Evolutionary conservation across 257 asterid species (phyloP), one percentile per base, ranked within the genome.

Genomic region (Linaria vulgaris): DNA sequence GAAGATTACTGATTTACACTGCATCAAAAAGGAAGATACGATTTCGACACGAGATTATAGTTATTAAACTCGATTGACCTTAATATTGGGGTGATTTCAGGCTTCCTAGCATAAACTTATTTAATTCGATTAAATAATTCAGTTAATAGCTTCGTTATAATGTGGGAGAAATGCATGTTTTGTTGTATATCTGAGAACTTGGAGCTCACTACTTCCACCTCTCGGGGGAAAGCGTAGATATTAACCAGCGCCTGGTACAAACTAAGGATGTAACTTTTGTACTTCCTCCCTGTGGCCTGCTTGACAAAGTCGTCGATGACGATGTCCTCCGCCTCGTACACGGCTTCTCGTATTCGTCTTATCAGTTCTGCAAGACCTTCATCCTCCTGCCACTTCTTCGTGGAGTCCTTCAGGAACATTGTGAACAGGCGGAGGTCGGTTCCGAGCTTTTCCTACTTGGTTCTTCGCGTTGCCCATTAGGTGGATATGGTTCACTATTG

Each of bases 261-360:
- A 58, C 48, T 64, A 47, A 4, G 12, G 43, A 75, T 21, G 70
- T 61, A 68, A 25, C 20, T 72, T 20, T n/a, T 51, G 12, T 80
- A 71, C 51, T 23, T 65, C 39, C 34, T 60, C 25, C 55, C 63
- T 1, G 63, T 46, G 21, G 72, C 74, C 62, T 67, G 63, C 1
- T 46, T 67, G 12, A 73, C 74, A 59, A 62, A 63, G 4, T 66
- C 69, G 20, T 76, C 77, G 38, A 76, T 68, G 9, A 76, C 63
- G 9, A 27, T 46, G 62, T 74, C 76, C 2, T 78, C 77, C 0
- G 75, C 83, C n/a, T 78, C 73, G 54, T 72, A 64, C 15, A 74
- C 79, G 48, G 69, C 61, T 57, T 44, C 52, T 59, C 52, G 58
- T 8, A 74, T 70, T 60, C 46, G 71, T 9, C 74, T 62, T 21